Base-by-base conservation (phyloP, 2,329 filamentous ascomycete genomes). In the Epichloe gansuensis region DNA sequence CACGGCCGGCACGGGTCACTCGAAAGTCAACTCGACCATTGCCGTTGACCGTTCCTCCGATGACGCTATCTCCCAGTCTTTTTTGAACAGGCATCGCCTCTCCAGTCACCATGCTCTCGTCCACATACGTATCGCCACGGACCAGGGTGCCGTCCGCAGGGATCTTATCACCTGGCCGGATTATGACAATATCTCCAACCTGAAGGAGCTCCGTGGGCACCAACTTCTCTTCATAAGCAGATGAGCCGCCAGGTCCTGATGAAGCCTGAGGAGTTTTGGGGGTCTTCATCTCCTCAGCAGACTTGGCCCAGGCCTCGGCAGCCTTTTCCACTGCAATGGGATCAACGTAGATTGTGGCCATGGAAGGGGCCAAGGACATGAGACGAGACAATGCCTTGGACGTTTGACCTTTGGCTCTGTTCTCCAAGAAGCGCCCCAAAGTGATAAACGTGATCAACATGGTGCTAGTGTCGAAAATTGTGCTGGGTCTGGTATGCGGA, bases 71-170 rank as follows among this genome's bases (percentile, higher is more conserved):
- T 8, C 87, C 89, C 61, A 87, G 84, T 59, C 80, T 84, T 71
- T 71, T 98, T 61, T 89, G 82, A 38, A 97, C 89, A 0, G 93
- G 91, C 78, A 96, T 91, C 3, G 93, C 87, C 71, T 98, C 93
- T 58, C 93, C 93, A 5, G 93, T 98, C 47, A 98, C 90, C 91
- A 97, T 97, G 64, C 89, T 95, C 70, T 98, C 93, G 59, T 98
- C 89, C 23, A 96, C 81, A 62, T 94, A 95, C 38, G 89, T 95
- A 68, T 96, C 88, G 35, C 93, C 93, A 50, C 86, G 82, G 52
- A 89, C 88, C 50, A 98, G 79, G 8, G 81, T 77, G 47, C 93
- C 93, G 64, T 98, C 93, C 1, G 91, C 91, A 2, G 93, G 91
- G 53, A 98, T 89, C 72, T 97, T 97, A 71, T 97, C 93, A 51